phyloP scores from a whole-genome alignment of 148 eudicot species.

The Fagopyrum esculentum region DNA sequence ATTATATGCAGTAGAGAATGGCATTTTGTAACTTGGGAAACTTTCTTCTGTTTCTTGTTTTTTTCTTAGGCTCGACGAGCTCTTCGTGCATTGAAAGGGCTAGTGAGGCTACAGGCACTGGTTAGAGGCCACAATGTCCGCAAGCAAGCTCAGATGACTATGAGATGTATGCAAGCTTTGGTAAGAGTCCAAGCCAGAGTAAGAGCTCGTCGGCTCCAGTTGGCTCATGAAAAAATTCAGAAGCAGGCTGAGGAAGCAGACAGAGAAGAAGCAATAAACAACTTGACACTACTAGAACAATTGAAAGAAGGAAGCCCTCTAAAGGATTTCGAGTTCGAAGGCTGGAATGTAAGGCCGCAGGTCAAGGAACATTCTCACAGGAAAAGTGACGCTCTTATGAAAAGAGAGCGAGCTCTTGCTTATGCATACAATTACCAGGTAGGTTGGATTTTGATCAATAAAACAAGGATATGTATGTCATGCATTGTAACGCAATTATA shows the following conservation, averaged over 20 bases:
- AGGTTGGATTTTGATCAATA: not conserved
- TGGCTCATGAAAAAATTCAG: constrained; percentile 1
- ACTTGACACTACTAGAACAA: not conserved
- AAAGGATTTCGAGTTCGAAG: not conserved
- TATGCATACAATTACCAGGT: constrained; percentile 16
- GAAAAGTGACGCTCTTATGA: constrained; percentile 7
- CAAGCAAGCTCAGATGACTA: constrained; percentile 58
- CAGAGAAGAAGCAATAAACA: constrained; percentile 2
- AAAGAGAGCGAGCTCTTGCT: constrained; percentile 13
- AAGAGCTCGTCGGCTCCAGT: constrained; percentile 39
- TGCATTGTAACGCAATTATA: too few species aligned
- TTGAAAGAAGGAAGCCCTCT: not conserved
- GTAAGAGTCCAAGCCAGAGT: constrained; percentile 59
- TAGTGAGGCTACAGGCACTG: constrained; percentile 81
- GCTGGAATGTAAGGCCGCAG: constrained; percentile 1
- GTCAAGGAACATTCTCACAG: not conserved
- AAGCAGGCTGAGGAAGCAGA: constrained; percentile 1
- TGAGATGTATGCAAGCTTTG: constrained; percentile 69
- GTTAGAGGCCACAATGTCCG: constrained; percentile 83
- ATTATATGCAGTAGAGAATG: not conserved
- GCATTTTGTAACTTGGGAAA: not conserved
- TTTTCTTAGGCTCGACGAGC: constrained; percentile 72
- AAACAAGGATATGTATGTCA: not conserved
- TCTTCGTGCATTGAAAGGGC: constrained; percentile 66
- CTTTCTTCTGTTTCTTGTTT: not conserved